Conservation (phyloP, 108 stramenopile species). For the Skeletonema tropicum region DNA sequence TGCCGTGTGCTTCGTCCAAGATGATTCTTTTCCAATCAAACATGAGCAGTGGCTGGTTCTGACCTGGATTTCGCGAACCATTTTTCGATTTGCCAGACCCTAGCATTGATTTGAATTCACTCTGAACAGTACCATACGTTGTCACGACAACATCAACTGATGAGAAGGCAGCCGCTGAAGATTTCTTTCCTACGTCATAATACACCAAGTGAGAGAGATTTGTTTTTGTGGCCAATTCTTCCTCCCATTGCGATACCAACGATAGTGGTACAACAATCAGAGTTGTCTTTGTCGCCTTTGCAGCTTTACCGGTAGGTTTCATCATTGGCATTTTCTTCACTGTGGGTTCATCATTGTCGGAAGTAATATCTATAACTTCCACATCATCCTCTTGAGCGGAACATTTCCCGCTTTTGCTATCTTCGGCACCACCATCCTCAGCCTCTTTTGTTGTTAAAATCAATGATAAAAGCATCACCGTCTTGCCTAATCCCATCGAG, state of each 20-base stretch:
- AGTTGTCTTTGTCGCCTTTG: constrained; percentile 45
- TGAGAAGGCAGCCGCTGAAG: constrained; percentile 35
- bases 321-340: constrained; percentile 9
- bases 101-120: constrained; percentile 31
- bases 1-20: constrained; percentile 81
- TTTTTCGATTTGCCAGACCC: constrained; percentile 17
- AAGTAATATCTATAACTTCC: constrained; percentile 31
- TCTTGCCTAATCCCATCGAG: constrained; percentile 81
- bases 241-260: constrained; percentile 83
- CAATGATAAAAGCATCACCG: constrained; percentile 76
- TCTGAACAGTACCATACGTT: constrained; percentile 67
- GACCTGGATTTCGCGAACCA: background rate
- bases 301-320: background rate
- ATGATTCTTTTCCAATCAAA: constrained; percentile 75
- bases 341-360: constrained; percentile 16
- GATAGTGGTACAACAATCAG: constrained; percentile 83
- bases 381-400: background rate
- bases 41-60: constrained; percentile 39
- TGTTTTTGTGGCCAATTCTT: constrained; percentile 83
- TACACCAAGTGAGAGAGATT: constrained; percentile 58
- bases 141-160: constrained; percentile 81
- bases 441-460: constrained; percentile 58
- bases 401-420: background rate
- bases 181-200: constrained; percentile 54
- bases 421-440: background rate